These are phyloP conservation scores for Pseudonitzschia pungens DNA, from an alignment of 108 stramenopile genomes.

Conservation along the genomic window DNA sequence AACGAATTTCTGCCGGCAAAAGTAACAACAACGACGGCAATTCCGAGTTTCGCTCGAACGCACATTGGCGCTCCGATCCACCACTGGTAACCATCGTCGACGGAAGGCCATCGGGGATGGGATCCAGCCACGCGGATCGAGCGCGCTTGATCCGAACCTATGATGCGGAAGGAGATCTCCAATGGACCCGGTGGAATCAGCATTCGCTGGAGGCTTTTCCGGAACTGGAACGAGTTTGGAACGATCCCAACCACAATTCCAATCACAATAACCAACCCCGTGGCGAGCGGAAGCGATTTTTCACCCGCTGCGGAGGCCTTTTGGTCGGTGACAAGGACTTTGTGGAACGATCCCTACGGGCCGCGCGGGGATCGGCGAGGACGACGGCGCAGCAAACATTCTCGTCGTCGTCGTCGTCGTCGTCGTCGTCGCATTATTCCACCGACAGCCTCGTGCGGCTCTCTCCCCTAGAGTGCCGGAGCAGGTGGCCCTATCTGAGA, in stretches of 20 bases:
- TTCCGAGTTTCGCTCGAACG: not conserved
- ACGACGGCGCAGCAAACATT: no score
- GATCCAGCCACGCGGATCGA: slow-evolving; percentile 2
- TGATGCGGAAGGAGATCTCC: slow-evolving; percentile 10
- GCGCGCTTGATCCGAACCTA: slow-evolving; percentile 7
- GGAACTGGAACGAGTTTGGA: not conserved
- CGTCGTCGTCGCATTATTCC: not conserved
- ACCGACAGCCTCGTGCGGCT: not conserved
- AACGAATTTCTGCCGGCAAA: not conserved
- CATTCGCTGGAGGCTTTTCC: not conserved
- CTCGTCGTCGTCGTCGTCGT: no score
- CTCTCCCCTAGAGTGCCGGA: not conserved
- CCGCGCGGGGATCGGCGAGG: not conserved
- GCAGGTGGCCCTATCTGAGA: slow-evolving; percentile 7
- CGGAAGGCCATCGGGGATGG: not conserved
- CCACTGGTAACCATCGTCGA: slow-evolving; percentile 1
- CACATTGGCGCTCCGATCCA: not conserved
- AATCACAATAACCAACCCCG: not conserved
- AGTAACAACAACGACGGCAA: not conserved
- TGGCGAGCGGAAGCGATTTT: not conserved
- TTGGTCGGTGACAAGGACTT: slow-evolving; percentile 6
- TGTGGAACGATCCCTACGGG: not conserved
- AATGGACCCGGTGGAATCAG: slow-evolving; percentile 1
- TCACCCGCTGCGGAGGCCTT: not conserved
- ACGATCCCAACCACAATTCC: not conserved